These are phyloP conservation scores for Candida xiaguanensis DNA, from an alignment of 805 yeast genomes.

Conservation along the genomic window DNA sequence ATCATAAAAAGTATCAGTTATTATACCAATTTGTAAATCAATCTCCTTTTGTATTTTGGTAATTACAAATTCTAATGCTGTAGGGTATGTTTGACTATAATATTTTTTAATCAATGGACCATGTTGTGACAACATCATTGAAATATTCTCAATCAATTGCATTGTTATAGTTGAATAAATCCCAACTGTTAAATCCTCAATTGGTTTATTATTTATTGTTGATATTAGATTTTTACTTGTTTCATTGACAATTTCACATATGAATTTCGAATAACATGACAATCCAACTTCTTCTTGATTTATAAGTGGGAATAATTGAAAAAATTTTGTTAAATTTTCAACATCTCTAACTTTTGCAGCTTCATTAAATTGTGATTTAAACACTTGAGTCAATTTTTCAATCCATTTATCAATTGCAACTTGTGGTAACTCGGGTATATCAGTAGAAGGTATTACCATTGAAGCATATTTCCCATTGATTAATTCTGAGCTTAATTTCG, in stretches of 20 bases:
- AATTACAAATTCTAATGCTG: conserved; percentile 63
- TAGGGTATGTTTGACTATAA: conserved; percentile 52
- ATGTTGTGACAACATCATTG: conserved; percentile 83
- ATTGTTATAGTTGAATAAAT: conserved; percentile 57
- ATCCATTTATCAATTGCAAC: conserved; percentile 57
- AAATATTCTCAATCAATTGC: conserved; percentile 77
- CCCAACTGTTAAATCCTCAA: conserved; percentile 35
- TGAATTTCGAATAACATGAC: conserved; percentile 77
- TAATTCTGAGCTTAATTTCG: conserved; percentile 50
- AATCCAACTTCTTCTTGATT: conserved; percentile 71
- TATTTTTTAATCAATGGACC: conserved; percentile 69
- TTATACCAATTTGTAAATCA: conserved; percentile 88
- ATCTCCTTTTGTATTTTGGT: conserved; percentile 78
- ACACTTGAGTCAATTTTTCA: conserved; percentile 51
- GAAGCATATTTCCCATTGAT: conserved; percentile 67
- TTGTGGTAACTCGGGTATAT: conserved; percentile 75
- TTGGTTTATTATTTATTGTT: conserved; percentile 12
- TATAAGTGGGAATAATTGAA: conserved; percentile 83
- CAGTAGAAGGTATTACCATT: conserved; percentile 80
- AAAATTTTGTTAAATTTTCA: conserved; percentile 68
- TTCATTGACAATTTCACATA: conserved; percentile 77
- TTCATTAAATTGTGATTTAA: conserved; percentile 58
- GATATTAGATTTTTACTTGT: conserved; percentile 69
- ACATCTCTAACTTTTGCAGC: conserved; percentile 70
- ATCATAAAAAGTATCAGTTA: conserved; percentile 83